Conservation (phyloP, 331 rosid species). For the Malus hybrid region DNA sequence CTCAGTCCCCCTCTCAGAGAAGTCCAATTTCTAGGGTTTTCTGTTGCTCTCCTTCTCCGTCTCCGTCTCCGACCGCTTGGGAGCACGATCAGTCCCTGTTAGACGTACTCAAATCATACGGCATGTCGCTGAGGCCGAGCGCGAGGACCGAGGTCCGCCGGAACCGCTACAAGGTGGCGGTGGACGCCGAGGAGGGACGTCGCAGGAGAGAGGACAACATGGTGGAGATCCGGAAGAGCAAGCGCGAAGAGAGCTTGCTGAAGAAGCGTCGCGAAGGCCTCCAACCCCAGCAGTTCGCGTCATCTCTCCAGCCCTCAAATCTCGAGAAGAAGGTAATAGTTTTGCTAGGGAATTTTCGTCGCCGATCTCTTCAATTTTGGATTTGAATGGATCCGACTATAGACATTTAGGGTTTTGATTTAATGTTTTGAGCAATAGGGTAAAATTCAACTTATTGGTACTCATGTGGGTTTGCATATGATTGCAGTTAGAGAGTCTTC, state of each 20-base stretch:
- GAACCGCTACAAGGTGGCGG: constrained; percentile 87
- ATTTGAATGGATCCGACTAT: background rate
- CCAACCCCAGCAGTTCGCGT: constrained; percentile 56
- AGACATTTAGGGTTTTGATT: background rate
- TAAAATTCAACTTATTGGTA: background rate
- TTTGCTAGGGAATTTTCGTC: background rate
- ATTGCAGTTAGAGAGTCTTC: constrained; percentile 81
- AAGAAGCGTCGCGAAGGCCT: constrained; percentile 93
- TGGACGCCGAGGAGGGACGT: constrained; percentile 91
- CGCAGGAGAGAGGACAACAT: constrained; percentile 79
- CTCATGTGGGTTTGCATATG: constrained; percentile 1
- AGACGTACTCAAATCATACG: background rate
- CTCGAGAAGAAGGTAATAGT: constrained; percentile 59
- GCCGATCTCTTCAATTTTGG: background rate
- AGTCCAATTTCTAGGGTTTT: background rate
- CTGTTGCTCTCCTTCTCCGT: background rate
- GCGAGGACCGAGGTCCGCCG: constrained; percentile 88
- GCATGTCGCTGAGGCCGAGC: constrained; percentile 83
- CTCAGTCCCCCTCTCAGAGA: background rate
- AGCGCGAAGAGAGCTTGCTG: constrained; percentile 83
- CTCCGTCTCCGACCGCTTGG: background rate
- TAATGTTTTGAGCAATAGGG: constrained; percentile 3
- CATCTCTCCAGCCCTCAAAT: constrained; percentile 39
- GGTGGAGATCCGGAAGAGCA: constrained; percentile 93
- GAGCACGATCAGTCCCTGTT: background rate